Conservation (phyloP, 1,284 basidiomycete species). For the Ganoderma lingzhi region DNA sequence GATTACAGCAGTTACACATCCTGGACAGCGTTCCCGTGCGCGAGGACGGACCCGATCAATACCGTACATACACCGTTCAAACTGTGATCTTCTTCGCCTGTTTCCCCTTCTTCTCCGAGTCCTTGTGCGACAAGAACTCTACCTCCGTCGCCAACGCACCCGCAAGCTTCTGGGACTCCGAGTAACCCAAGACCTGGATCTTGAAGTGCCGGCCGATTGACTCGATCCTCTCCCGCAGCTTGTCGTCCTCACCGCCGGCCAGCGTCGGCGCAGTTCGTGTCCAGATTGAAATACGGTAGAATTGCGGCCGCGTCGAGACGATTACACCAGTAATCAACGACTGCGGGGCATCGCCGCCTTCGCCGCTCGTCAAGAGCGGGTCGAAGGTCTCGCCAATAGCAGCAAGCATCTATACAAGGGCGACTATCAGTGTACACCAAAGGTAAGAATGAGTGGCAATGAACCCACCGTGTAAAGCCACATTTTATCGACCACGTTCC, state of each 20-base stretch:
- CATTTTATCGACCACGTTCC: slow-evolving; percentile 87
- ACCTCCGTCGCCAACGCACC: slow-evolving; percentile 92
- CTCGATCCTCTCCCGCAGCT: slow-evolving; percentile 62
- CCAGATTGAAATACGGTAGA: slow-evolving; percentile 98
- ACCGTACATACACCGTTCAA: slow-evolving; percentile 44
- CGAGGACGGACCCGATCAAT: slow-evolving; percentile 15
- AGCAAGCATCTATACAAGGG: slow-evolving; percentile 84
- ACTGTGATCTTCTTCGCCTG: slow-evolving; percentile 81
- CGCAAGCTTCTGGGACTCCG: slow-evolving; percentile 76
- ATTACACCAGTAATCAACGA: slow-evolving; percentile 96
- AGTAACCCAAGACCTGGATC: slow-evolving; percentile 85
- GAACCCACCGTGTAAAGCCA: slow-evolving; percentile 92
- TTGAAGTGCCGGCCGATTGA: slow-evolving; percentile 89
- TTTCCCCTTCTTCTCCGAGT: slow-evolving; percentile 95
- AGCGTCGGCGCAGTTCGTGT: slow-evolving; percentile 81
- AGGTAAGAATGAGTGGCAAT: background rate
- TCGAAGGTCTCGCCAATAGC: slow-evolving; percentile 98
- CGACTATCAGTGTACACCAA: background rate
- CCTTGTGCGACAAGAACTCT: slow-evolving; percentile 94
- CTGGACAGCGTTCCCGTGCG: slow-evolving; percentile 16
- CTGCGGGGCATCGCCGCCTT: slow-evolving; percentile 56
- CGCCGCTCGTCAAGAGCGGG: slow-evolving; percentile 70
- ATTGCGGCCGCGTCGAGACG: slow-evolving; percentile 92
- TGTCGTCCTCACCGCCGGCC: slow-evolving; percentile 47
- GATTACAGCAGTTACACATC: slow-evolving; percentile 30